Conservation (phyloP, 495 filamentous ascomycete species). For the Chaetomium fimeti region DNA sequence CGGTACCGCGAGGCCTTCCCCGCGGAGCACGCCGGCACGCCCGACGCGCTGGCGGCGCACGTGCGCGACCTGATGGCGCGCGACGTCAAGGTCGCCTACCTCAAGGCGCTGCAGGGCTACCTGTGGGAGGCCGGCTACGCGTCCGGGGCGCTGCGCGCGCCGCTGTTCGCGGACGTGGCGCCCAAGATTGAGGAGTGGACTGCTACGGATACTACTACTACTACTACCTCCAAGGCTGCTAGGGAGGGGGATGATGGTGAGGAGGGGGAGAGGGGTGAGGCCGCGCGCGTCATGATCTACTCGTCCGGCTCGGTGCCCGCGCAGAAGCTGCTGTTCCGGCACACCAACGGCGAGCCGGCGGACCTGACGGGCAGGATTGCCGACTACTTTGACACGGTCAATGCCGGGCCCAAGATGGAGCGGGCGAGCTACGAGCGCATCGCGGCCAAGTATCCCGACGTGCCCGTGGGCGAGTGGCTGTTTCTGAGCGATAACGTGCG, state of each 20-base stretch:
- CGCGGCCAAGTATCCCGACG: conserved; percentile 41
- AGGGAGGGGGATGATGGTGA: no score
- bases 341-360: conserved; percentile 57
- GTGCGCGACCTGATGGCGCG: conserved; percentile 61
- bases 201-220: background rate
- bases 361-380: conserved; percentile 56
- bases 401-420: conserved; percentile 67
- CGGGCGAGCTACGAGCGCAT: conserved; percentile 61
- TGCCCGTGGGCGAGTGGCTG: conserved; percentile 49
- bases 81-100: conserved; percentile 65
- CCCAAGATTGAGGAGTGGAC: conserved; percentile 56
- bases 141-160: conserved; percentile 58
- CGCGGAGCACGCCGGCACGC: conserved; percentile 50
- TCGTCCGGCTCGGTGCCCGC: conserved; percentile 68
- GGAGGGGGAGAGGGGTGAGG: no score
- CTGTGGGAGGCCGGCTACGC: conserved; percentile 67
- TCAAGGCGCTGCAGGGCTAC: conserved; percentile 72
- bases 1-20: conserved; percentile 64
- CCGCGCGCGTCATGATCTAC: conserved; percentile 60
- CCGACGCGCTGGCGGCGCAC: conserved; percentile 54
- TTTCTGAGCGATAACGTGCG: conserved; percentile 71
- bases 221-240: no score
- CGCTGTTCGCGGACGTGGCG: conserved; percentile 66
- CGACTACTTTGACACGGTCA: conserved; percentile 70
- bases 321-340: conserved; percentile 66